Evolutionary conservation across 371 early-diverging fungal species (phyloP).

Genomic region (Mortierella sp.): DNA sequence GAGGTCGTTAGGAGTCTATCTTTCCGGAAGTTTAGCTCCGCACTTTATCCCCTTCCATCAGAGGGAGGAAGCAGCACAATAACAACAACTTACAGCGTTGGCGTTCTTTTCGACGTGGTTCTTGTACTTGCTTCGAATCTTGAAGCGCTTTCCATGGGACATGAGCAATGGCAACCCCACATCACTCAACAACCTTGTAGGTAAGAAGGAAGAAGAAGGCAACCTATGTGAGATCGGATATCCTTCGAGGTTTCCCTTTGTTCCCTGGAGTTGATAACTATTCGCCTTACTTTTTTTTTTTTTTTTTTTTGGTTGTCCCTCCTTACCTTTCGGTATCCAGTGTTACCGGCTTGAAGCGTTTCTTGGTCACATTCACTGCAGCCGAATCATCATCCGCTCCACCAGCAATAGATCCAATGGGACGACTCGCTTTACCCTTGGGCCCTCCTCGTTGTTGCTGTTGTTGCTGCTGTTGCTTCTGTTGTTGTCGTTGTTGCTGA

Average conservation of each 20-base stretch:
- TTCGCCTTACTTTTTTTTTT: too few relatives aligned
- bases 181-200: slow-evolving; percentile 19
- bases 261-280: too few relatives aligned
- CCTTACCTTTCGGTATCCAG: slow-evolving; percentile 39
- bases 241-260: too few relatives aligned
- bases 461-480: slow-evolving; percentile 12
- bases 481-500: slow-evolving; percentile 17
- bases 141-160: slow-evolving; percentile 28
- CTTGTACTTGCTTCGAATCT: slow-evolving; percentile 32
- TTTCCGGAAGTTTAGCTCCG: background rate
- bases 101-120: slow-evolving; percentile 28
- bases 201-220: background rate
- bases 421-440: slow-evolving; percentile 10
- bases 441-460: slow-evolving; percentile 8
- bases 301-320: too few relatives aligned
- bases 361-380: slow-evolving; percentile 27
- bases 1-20: background rate
- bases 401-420: slow-evolving; percentile 25
- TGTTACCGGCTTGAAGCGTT: slow-evolving; percentile 24
- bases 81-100: slow-evolving; percentile 25
- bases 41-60: background rate
- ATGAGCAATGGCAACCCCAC: slow-evolving; percentile 26
- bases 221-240: too few relatives aligned
- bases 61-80: too few relatives aligned
- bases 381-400: slow-evolving; percentile 24